Percentiles rank a stretch among this genome's conserved stretches.
Conservation (phyloP, 495 filamentous ascomycete species). For the Umbilicaria muhlenbergii region DNA sequence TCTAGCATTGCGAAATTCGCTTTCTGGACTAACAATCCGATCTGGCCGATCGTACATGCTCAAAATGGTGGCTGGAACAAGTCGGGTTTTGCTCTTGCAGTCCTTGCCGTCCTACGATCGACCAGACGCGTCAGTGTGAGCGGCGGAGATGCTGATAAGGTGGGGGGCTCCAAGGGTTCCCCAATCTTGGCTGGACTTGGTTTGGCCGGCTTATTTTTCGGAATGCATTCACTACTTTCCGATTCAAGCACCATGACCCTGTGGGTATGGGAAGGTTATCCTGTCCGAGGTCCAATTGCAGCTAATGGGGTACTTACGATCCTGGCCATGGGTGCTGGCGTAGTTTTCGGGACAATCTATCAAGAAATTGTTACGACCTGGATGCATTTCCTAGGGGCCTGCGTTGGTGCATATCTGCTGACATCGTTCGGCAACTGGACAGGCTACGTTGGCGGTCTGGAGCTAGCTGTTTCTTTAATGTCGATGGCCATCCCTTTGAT, state of each 20-base stretch:
- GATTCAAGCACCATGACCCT: constrained; percentile 98
- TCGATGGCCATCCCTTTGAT: constrained; percentile 69
- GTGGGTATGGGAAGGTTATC: constrained; percentile 98
- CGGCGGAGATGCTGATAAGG: constrained; percentile 32
- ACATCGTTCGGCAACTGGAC: constrained; percentile 72
- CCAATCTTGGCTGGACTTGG: constrained; percentile 58
- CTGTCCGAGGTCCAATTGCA: constrained; percentile 75
- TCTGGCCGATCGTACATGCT: constrained; percentile 87
- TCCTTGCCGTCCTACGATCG: constrained; percentile 58
- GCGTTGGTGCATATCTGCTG: constrained; percentile 62
- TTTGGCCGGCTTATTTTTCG: constrained; percentile 73
- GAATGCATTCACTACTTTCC: constrained; percentile 81
- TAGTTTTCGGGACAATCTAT: constrained; percentile 60
- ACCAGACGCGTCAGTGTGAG: constrained; percentile 41
- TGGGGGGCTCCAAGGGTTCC: constrained; percentile 45
- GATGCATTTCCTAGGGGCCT: constrained; percentile 66
- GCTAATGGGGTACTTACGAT: constrained; percentile 78
- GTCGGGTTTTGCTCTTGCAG: constrained; percentile 55
- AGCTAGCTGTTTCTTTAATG: constrained; percentile 63
- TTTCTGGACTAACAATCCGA: constrained; percentile 89
- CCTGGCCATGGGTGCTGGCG: constrained; percentile 68
- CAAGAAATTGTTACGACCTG: constrained; percentile 58
- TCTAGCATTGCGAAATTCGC: constrained; percentile 88
- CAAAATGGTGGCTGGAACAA: constrained; percentile 91
- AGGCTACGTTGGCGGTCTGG: constrained; percentile 76